A percentile compares a stretch with the other conserved stretches of the same genome.
phyloP scores from a whole-genome alignment of 257 asterid genomes.

The Primulina huaijiensis region DNA sequence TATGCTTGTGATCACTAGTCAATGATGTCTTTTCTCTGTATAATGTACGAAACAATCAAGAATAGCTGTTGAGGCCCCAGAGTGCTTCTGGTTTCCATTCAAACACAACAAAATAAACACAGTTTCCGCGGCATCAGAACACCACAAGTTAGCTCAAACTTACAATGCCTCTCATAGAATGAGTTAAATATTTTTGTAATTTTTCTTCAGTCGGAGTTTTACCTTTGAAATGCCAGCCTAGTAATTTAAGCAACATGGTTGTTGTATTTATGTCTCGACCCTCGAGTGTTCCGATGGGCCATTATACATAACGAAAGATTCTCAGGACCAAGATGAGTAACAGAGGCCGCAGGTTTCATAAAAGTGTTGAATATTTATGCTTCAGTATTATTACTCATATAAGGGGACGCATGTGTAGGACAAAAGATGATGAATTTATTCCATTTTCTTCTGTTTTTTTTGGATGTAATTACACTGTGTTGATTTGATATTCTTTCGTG shows the following conservation, averaged over 20 bases:
- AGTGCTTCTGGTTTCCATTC: slow-evolving; percentile 1
- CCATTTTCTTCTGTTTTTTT: background rate
- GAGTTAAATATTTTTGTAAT: background rate
- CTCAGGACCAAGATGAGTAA: slow-evolving; percentile 20
- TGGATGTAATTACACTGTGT: background rate
- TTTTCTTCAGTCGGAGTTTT: slow-evolving; percentile 4
- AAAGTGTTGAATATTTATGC: background rate
- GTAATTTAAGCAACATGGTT: too few relatives aligned
- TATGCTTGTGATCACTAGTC: background rate
- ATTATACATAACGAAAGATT: slow-evolving; percentile 20
- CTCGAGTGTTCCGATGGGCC: slow-evolving; percentile 22
- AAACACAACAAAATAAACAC: slow-evolving; percentile 30
- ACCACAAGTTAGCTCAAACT: slow-evolving; percentile 14
- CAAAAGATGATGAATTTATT: slow-evolving; percentile 15
- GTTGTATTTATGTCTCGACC: background rate
- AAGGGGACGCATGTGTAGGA: slow-evolving; percentile 37
- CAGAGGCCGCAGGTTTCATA: slow-evolving; percentile 27
- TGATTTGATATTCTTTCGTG: slow-evolving; percentile 1
- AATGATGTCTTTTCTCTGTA: slow-evolving; percentile 21
- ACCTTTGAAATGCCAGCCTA: background rate
- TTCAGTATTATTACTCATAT: slow-evolving; percentile 16
- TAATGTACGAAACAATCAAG: slow-evolving; percentile 23
- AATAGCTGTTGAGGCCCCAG: slow-evolving; percentile 27
- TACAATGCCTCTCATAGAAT: slow-evolving; percentile 8
- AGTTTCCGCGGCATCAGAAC: slow-evolving; percentile 14